Conservation (phyloP, 441 rosid genomes). For the Euphorbia schlechtendalii region DNA sequence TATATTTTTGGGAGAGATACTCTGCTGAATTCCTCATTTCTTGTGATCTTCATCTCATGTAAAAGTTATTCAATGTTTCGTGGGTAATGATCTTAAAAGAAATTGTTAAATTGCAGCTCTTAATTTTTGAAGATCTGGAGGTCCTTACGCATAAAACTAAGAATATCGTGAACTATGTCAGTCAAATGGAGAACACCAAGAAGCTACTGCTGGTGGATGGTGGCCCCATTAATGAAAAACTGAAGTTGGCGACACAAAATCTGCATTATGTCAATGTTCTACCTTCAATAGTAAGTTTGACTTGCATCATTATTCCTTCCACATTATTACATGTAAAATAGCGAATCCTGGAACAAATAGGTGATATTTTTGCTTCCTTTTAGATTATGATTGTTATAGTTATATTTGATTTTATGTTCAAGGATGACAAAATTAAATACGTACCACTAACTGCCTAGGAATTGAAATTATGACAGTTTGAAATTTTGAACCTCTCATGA, state of each 20-base stretch:
- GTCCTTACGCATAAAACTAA: slow-evolving; percentile 81
- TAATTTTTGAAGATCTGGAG: slow-evolving; percentile 70
- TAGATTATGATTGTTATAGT: background rate
- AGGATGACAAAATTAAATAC: background rate
- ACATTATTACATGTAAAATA: background rate
- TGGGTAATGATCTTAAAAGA: background rate
- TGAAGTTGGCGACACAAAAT: slow-evolving; percentile 82
- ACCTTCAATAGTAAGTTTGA: slow-evolving; percentile 77
- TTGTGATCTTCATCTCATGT: background rate
- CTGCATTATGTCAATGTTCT: slow-evolving; percentile 68
- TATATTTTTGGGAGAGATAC: background rate
- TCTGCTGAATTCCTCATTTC: background rate
- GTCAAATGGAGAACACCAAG: slow-evolving; percentile 70
- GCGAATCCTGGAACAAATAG: background rate
- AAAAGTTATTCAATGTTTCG: background rate
- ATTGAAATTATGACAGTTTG: background rate
- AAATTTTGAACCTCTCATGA: background rate
- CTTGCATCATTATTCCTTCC: slow-evolving; percentile 7
- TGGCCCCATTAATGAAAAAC: slow-evolving; percentile 65
- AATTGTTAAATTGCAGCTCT: slow-evolving; percentile 45
- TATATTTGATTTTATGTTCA: background rate
- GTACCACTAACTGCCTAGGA: too few relatives aligned
- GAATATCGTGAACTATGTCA: slow-evolving; percentile 59
- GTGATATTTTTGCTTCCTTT: background rate
- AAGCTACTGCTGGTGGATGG: slow-evolving; percentile 83